A percentile compares a stretch with the other conserved stretches of the same genome.
Evolutionary conservation across 31 red algal genomes (phyloP).

Genomic region (Bonnemaisonia californica): DNA sequence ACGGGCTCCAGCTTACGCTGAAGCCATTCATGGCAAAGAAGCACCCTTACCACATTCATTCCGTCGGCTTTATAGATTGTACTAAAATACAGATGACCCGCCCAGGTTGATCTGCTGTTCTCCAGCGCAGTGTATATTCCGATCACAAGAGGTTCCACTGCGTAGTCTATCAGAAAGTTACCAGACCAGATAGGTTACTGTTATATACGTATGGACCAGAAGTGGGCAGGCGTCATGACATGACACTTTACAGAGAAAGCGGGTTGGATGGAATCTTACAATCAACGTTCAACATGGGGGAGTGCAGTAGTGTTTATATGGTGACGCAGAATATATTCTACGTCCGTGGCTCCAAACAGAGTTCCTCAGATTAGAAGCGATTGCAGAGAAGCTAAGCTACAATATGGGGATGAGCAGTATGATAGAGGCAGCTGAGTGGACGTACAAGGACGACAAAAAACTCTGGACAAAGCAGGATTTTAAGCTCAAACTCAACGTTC

Average conservation of each 20-base stretch:
- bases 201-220: neutral
- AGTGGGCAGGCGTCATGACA: conserved; percentile 16
- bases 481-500: conserved; percentile 6
- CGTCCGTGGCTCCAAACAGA: conserved; percentile 1
- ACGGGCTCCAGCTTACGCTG: neutral
- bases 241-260: neutral
- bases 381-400: neutral
- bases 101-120: neutral
- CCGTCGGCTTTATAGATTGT: neutral
- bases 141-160: neutral
- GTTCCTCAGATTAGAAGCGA: neutral
- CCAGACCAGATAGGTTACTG: neutral
- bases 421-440: conserved; percentile 1
- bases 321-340: conserved; percentile 8
- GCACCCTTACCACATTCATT: conserved; percentile 2
- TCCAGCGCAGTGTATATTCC: conserved; percentile 14
- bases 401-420: conserved; percentile 20
- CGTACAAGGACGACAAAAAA: neutral
- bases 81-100: neutral
- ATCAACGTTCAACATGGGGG: neutral
- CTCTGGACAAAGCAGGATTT: neutral
- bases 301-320: conserved; percentile 11
- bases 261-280: conserved; percentile 13
- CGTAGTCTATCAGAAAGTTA: neutral
- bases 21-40: neutral